These are phyloP conservation scores for Alternaria gansuensis DNA, from an alignment of 2,329 filamentous ascomycete genomes.

Conservation along the genomic window DNA sequence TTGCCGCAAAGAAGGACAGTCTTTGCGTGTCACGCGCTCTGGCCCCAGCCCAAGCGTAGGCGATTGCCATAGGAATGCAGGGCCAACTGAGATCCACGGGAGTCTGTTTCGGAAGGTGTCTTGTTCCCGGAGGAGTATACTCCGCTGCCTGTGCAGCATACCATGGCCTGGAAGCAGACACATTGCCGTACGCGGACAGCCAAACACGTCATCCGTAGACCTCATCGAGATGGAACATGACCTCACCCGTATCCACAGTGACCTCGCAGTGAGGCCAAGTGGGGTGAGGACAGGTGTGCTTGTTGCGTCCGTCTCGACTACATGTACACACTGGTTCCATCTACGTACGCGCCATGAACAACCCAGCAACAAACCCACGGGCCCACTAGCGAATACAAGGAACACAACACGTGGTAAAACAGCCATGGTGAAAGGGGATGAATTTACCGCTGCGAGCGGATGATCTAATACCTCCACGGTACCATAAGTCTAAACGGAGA, in stretches of 20 bases:
- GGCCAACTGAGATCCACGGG: slow-evolving; percentile 4
- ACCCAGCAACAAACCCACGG: slow-evolving; percentile 4
- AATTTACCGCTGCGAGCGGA: slow-evolving; percentile 32
- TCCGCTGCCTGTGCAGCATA: slow-evolving; percentile 9
- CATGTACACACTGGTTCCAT: neutral
- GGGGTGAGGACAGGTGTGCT: slow-evolving; percentile 12
- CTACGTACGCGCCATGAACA: neutral
- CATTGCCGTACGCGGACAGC: neutral
- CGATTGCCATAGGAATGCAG: slow-evolving; percentile 8
- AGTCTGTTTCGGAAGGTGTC: slow-evolving; percentile 10
- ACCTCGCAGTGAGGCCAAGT: slow-evolving; percentile 8
- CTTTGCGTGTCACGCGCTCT: slow-evolving; percentile 22
- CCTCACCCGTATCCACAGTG: slow-evolving; percentile 3
- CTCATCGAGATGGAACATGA: slow-evolving; percentile 4
- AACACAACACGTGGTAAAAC: slow-evolving; percentile 6
- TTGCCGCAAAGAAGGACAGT: slow-evolving; percentile 13
- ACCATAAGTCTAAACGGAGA: slow-evolving; percentile 18
- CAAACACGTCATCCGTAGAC: slow-evolving; percentile 5
- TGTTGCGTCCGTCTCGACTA: slow-evolving; percentile 1
- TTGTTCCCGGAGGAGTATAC: slow-evolving; percentile 6
- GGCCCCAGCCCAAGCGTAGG: slow-evolving; percentile 12
- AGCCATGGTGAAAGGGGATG: slow-evolving; percentile 20
- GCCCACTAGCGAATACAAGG: slow-evolving; percentile 15
- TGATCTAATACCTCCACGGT: slow-evolving; percentile 36
- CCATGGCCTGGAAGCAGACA: slow-evolving; percentile 4